Percentiles rank a stretch among this genome's conserved stretches.
Evolutionary conservation across 805 yeast species (phyloP).

Genomic region (Metschnikowia amazonensis): DNA sequence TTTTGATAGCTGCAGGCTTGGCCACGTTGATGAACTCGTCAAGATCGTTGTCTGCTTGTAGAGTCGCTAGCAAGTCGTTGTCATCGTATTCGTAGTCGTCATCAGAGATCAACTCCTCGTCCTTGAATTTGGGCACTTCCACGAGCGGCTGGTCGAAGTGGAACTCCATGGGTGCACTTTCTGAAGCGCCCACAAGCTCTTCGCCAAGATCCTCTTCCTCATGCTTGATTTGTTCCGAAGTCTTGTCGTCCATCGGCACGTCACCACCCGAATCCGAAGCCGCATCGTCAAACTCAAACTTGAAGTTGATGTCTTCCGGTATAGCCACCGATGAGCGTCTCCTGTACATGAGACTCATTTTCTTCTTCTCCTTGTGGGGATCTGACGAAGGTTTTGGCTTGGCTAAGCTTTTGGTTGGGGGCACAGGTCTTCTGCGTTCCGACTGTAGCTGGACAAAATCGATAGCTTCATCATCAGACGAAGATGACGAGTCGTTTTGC

Average conservation of each 20-base stretch:
- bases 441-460: conserved; percentile 73
- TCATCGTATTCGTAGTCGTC: conserved; percentile 63
- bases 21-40: conserved; percentile 30
- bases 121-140: conserved; percentile 51
- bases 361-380: conserved; percentile 7
- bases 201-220: conserved; percentile 64
- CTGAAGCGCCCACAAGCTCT: conserved; percentile 26
- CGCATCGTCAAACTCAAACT: conserved; percentile 39
- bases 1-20: conserved; percentile 4
- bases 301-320: conserved; percentile 42
- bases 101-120: conserved; percentile 49
- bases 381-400: conserved; percentile 2
- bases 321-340: conserved; percentile 37
- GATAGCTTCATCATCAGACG: conserved; percentile 56
- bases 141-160: conserved; percentile 34
- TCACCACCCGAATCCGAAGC: conserved; percentile 9
- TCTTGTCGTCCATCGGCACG: conserved; percentile 18
- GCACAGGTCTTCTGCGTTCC: conserved; percentile 39
- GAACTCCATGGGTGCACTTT: conserved; percentile 21
- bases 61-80: conserved; percentile 43
- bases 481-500: conserved; percentile 36
- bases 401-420: conserved; percentile 10
- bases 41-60: conserved; percentile 44
- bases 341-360: conserved; percentile 18
- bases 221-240: conserved; percentile 10